Base-by-base conservation (phyloP, 306 rosid species). In the Fragaria iinumae region DNA sequence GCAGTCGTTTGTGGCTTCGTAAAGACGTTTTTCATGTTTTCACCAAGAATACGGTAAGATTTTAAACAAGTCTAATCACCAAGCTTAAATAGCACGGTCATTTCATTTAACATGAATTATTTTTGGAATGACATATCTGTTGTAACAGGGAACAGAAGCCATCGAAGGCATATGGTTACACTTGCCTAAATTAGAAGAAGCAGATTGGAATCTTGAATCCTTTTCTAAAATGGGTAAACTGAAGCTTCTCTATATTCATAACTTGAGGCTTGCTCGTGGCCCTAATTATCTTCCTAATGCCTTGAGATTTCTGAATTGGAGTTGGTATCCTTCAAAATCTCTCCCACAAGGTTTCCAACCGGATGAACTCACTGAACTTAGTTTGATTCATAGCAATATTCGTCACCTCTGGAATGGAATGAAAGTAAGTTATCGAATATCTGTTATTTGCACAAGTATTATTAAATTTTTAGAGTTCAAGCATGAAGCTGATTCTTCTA, bases 1-100 rank as follows among this genome's bases (percentile, higher is more conserved):
- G 75, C 1, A 80, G 74, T 49, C 76, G 84, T 17, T 4, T 86
- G 50, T 78, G 80, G 84, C 55, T 29, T 52, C n/a, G 7, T 0
- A 1, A 76, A 2, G 84, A 86, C 59, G 45, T 76, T 6, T 76
- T 69, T 69, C 57, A 59, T 34, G 82, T 80, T 27, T 72, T 87
- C 66, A 73, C 75, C 5, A 32, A 23, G 16, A 75, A 52, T 53
- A 38, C 23, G 17, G 79, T 83, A 68, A 77, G 71, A 32, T 32
- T 32, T 32, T 32, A 3, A 32, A 32, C 36, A 32, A 32, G 36
- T 32, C 4, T 32, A 32, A 32, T 32, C 36, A 32, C 36, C 36
- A 32, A 32, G 36, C 36, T 3, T 32, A 2, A 2, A 32, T 32
- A 32, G 36, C 36, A 32, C 36, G 3, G 36, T 32, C 36, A 32